Evolutionary conservation across 2,329 filamentous ascomycete genomes (phyloP).

Genomic region (Botrytis medusae): DNA sequence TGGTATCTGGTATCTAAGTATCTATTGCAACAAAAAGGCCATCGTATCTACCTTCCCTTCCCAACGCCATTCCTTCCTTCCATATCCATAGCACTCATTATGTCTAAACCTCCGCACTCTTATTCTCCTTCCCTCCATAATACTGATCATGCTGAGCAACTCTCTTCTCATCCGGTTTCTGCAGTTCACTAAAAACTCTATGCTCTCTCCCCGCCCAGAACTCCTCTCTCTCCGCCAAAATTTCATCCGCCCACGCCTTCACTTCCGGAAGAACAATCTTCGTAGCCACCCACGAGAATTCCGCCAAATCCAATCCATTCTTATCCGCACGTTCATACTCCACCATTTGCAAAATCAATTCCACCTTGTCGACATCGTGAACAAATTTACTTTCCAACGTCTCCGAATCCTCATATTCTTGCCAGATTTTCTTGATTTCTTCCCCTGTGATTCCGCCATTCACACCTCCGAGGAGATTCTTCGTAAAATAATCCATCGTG

Average conservation of each 20-base stretch:
- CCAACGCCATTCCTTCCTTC: neutral
- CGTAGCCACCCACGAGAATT: constrained; percentile 79
- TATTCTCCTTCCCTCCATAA: constrained; percentile 23
- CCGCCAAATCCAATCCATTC: constrained; percentile 67
- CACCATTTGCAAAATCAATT: constrained; percentile 90
- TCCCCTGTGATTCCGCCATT: constrained; percentile 67
- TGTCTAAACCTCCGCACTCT: neutral
- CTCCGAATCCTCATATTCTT: constrained; percentile 88
- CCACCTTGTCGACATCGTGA: constrained; percentile 97
- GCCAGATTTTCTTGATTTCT: constrained; percentile 79
- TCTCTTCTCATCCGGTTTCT: constrained; percentile 13
- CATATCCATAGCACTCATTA: neutral
- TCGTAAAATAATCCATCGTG: constrained; percentile 87
- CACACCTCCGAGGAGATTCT: constrained; percentile 69
- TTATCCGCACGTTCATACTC: constrained; percentile 81
- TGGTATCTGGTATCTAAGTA: neutral
- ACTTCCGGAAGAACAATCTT: constrained; percentile 76
- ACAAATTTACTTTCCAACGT: constrained; percentile 87
- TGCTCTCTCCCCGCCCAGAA: constrained; percentile 60
- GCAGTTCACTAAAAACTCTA: neutral
- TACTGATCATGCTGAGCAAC: constrained; percentile 23
- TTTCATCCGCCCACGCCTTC: constrained; percentile 72
- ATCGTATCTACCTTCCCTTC: neutral
- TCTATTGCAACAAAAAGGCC: neutral
- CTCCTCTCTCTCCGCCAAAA: constrained; percentile 71